phyloP scores from a whole-genome alignment of 805 yeast species.

The Kodamaea fukazawae region DNA sequence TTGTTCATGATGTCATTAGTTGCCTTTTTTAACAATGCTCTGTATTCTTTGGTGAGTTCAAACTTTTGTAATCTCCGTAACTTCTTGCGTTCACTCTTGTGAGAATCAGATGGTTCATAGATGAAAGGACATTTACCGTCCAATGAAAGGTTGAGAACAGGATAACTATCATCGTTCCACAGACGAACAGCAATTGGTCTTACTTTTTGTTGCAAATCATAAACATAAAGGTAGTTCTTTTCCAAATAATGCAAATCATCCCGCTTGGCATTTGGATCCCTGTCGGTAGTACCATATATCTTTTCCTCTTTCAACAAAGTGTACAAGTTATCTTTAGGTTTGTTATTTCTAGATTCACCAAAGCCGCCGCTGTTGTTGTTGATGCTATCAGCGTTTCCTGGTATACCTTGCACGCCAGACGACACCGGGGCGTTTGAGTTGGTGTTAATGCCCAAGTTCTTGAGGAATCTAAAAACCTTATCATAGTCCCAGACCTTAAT shows the following conservation, averaged over 20 bases:
- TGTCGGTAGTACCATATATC: conserved; percentile 79
- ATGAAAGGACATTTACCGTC: conserved; percentile 83
- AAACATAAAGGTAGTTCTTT: conserved; percentile 67
- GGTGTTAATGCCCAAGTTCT: conserved; percentile 46
- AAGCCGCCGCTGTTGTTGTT: conserved; percentile 1
- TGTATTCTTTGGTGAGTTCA: conserved; percentile 41
- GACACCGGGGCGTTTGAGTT: conserved; percentile 5
- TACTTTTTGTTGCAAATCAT: conserved; percentile 72
- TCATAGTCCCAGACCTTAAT: conserved; percentile 87
- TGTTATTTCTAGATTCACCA: conserved; percentile 4
- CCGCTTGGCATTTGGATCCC: conserved; percentile 81
- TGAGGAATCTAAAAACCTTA: conserved; percentile 76
- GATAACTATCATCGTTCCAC: conserved; percentile 58
- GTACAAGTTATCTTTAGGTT: conserved; percentile 21
- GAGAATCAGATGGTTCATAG: conserved; percentile 47
- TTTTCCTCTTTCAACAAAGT: conserved; percentile 80
- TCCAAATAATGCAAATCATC: conserved; percentile 84
- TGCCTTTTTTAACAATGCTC: conserved; percentile 36
- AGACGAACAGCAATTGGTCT: conserved; percentile 83
- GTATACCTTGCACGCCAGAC: not conserved
- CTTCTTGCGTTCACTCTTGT: conserved; percentile 40
- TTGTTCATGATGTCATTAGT: conserved; percentile 32
- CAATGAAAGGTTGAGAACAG: conserved; percentile 57
- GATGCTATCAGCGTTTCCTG: conserved; percentile 1
- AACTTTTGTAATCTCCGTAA: conserved; percentile 38